phyloP scores from a whole-genome alignment of 176 grass and related monocot species.

The Paspalum notatum region DNA sequence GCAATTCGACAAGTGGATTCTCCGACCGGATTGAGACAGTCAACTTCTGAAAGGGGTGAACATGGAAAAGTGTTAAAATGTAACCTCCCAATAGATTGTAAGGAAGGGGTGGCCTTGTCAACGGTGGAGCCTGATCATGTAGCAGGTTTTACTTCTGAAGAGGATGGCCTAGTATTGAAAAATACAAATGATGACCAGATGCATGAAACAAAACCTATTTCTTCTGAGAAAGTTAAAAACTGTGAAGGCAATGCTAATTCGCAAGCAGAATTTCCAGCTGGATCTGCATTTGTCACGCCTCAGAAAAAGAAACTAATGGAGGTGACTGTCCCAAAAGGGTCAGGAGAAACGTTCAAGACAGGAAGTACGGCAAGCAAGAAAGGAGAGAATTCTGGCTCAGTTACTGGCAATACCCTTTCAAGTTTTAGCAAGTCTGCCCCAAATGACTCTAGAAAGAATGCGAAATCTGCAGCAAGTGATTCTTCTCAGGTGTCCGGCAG shows the following conservation, averaged over 20 bases:
- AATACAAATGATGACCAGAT: conserved; percentile 2
- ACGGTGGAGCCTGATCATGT: neutral
- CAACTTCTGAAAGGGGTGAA: conserved; percentile 24
- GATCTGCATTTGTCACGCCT: conserved; percentile 39
- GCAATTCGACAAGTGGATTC: neutral
- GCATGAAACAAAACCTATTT: neutral
- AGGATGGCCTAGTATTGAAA: neutral
- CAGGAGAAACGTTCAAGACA: conserved; percentile 28
- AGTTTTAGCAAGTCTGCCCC: conserved; percentile 24
- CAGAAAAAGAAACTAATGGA: conserved; percentile 34
- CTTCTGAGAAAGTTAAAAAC: neutral
- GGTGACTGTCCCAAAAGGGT: conserved; percentile 6
- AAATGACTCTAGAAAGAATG: neutral
- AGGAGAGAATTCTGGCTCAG: conserved; percentile 34
- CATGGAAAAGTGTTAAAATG: neutral
- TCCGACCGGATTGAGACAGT: neutral
- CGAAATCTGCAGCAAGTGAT: conserved; percentile 17
- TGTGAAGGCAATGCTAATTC: neutral
- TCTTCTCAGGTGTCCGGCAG: conserved; percentile 24
- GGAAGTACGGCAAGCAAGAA: conserved; percentile 26
- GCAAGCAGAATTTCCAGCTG: conserved; percentile 13
- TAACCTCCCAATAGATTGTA: neutral
- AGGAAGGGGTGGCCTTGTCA: neutral
- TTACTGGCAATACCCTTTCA: conserved; percentile 28
- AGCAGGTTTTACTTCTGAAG: neutral